phyloP scores from a whole-genome alignment of 2,329 filamentous ascomycete species.

The Aspergillus aculeatus region DNA sequence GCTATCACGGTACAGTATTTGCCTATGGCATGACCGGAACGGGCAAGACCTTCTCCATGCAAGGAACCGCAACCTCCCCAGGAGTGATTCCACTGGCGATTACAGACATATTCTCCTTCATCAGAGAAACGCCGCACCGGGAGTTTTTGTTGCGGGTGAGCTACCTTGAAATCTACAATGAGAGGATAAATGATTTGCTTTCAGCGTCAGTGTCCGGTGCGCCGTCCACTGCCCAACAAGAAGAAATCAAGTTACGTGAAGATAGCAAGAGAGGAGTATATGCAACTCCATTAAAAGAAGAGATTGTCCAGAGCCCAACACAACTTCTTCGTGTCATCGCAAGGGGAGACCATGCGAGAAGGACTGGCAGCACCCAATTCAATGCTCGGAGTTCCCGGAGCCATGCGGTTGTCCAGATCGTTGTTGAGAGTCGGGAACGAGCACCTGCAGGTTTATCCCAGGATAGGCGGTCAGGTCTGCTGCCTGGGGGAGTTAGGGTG shows the following conservation, averaged over 20 bases:
- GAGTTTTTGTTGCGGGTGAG: slow-evolving; percentile 95
- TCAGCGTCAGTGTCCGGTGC: slow-evolving; percentile 66
- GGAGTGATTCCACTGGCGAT: slow-evolving; percentile 97
- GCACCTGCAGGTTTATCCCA: slow-evolving; percentile 56
- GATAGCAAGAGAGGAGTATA: slow-evolving; percentile 96
- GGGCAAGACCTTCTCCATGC: slow-evolving; percentile 99
- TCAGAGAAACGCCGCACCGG: slow-evolving; percentile 89
- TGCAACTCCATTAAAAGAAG: slow-evolving; percentile 91
- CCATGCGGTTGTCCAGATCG: slow-evolving; percentile 97
- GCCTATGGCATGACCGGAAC: slow-evolving; percentile 99
- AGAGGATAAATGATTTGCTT: slow-evolving; percentile 91
- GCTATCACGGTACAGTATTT: slow-evolving; percentile 97
- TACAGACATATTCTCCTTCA: slow-evolving; percentile 98
- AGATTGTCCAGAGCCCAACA: slow-evolving; percentile 97
- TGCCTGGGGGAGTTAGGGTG: slow-evolving; percentile 87
- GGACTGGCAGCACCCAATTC: slow-evolving; percentile 94
- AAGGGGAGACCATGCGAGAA: slow-evolving; percentile 82
- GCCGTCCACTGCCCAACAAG: slow-evolving; percentile 60
- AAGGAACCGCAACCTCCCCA: slow-evolving; percentile 90
- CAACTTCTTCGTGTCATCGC: slow-evolving; percentile 94
- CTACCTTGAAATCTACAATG: slow-evolving; percentile 98
- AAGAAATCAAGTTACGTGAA: slow-evolving; percentile 96
- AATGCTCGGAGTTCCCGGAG: slow-evolving; percentile 95
- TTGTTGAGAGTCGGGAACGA: slow-evolving; percentile 92
- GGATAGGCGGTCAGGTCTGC: slow-evolving; percentile 67